phyloP scores from a whole-genome alignment of 2,329 filamentous ascomycete species.

The Didymella exigua region DNA sequence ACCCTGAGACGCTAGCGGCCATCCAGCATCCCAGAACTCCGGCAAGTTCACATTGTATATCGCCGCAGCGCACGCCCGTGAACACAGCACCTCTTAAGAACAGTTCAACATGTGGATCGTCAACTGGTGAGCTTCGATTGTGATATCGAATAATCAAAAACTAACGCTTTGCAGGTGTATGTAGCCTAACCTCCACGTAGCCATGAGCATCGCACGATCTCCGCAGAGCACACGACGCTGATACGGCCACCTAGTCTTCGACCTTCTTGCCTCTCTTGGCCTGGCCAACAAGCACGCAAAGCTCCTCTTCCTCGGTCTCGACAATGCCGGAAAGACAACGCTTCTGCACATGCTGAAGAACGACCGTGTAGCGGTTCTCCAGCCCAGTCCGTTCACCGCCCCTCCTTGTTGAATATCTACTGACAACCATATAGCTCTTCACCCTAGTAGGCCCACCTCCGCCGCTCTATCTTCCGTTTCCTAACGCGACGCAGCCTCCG shows the following conservation, averaged over 20 bases:
- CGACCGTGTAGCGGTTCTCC: constrained; percentile 85
- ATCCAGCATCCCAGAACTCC: constrained; percentile 12
- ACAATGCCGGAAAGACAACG: constrained; percentile 92
- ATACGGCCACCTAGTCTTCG: constrained; percentile 67
- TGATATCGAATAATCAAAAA: background rate
- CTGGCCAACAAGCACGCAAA: constrained; percentile 87
- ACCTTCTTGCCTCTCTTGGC: constrained; percentile 82
- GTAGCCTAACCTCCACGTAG: constrained; percentile 17
- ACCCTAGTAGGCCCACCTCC: constrained; percentile 72
- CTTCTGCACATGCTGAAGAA: constrained; percentile 88
- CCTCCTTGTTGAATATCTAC: background rate
- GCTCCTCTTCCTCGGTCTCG: constrained; percentile 75
- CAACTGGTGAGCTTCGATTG: constrained; percentile 68
- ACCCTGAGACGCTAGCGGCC: constrained; percentile 12
- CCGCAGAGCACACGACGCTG: constrained; percentile 19
- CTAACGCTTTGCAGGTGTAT: constrained; percentile 23
- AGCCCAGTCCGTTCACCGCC: constrained; percentile 53
- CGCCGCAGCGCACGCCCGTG: constrained; percentile 10
- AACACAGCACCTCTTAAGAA: constrained; percentile 7
- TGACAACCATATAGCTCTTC: constrained; percentile 59
- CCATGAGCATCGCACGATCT: constrained; percentile 6
- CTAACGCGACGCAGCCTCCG: constrained; percentile 64
- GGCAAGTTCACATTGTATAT: constrained; percentile 14
- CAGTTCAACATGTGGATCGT: constrained; percentile 76
- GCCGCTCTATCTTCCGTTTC: background rate